Conservation (phyloP, 768 basidiomycete species). For the Naganishia vaughanmartiniae region DNA sequence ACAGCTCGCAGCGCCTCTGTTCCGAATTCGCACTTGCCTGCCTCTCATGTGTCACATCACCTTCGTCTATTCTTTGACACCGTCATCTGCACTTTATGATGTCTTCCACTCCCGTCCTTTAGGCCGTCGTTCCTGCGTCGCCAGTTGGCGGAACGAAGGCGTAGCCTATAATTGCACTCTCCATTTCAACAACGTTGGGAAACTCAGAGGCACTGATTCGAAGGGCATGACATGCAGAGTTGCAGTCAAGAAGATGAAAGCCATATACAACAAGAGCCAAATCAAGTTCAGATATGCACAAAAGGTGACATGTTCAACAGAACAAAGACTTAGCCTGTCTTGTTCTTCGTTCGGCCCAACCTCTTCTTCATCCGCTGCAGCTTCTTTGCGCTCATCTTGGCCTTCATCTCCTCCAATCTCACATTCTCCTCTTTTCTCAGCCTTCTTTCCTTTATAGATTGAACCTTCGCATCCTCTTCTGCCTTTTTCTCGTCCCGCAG, state of each 20-base stretch:
- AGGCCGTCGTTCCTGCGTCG: no score
- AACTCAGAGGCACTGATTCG: not conserved
- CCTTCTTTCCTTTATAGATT: conserved; percentile 43
- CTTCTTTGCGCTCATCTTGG: conserved; percentile 51
- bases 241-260: not conserved
- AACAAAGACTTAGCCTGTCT: conserved; percentile 12
- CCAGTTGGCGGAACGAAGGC: no score
- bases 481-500: conserved; percentile 46
- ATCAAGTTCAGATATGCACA: not conserved
- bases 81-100: no score
- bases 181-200: no score
- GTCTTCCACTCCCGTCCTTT: no score
- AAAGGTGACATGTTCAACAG: not conserved
- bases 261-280: not conserved
- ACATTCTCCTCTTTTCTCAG: conserved; percentile 45
- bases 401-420: conserved; percentile 45
- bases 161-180: no score
- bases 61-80: no score
- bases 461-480: conserved; percentile 42
- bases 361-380: conserved; percentile 51
- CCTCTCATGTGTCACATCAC: no score
- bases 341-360: conserved; percentile 49
- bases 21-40: no score
- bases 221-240: not conserved
- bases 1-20: no score